These are phyloP conservation scores for Chaetoceros tenuissimus DNA, from an alignment of 108 stramenopile genomes.

Conservation along the genomic window DNA sequence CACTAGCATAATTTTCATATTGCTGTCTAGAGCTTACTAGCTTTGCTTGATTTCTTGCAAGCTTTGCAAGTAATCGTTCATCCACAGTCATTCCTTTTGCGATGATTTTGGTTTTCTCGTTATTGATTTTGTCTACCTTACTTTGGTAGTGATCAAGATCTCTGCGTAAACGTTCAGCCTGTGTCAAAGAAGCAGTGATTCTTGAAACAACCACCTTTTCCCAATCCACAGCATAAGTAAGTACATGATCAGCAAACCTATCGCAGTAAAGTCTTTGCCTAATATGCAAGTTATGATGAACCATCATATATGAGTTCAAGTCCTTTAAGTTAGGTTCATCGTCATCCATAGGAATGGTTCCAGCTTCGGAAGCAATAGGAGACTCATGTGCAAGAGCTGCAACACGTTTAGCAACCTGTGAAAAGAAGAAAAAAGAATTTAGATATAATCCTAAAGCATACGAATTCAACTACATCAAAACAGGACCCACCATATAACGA, in stretches of 20 bases:
- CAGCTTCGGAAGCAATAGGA: conserved; percentile 22
- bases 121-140: conserved; percentile 62
- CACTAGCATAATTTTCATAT: conserved; percentile 41
- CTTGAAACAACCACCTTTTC: conserved; percentile 59
- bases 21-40: conserved; percentile 42
- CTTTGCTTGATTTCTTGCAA: conserved; percentile 73
- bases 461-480: neutral
- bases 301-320: conserved; percentile 25
- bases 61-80: conserved; percentile 41
- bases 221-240: conserved; percentile 72
- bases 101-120: conserved; percentile 45
- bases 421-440: neutral
- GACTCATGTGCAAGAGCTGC: conserved; percentile 26
- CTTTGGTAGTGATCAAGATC: conserved; percentile 71
- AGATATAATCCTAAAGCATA: neutral
- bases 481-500: conserved; percentile 18
- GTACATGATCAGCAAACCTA: conserved; percentile 63
- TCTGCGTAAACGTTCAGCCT: conserved; percentile 54
- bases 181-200: conserved; percentile 35
- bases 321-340: conserved; percentile 16
- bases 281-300: conserved; percentile 17
- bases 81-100: conserved; percentile 66
- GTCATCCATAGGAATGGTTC: conserved; percentile 10
- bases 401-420: conserved; percentile 35
- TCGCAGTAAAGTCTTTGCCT: conserved; percentile 42